Evolutionary conservation across 75 land plant species (phyloP), one percentile per base, ranked within the genome.

Genomic region (Adiantum capillusveneris): DNA sequence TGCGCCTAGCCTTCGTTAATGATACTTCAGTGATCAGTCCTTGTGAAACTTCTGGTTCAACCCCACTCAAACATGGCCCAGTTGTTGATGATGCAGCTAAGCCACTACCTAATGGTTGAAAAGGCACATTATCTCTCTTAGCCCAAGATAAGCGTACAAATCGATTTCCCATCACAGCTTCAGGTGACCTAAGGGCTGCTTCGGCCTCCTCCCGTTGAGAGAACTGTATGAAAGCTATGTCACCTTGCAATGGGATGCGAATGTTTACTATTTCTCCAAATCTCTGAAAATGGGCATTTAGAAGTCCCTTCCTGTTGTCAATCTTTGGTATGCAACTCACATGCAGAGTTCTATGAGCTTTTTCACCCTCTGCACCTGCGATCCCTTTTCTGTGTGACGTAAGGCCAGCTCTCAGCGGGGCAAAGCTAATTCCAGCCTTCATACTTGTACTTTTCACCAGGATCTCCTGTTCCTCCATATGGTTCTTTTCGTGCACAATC

Each of bases 101-200:
- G 25, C 28, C 28, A 26, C 25, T 3, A 12, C 55, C 55, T 22
- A 5, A 2, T 1, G 29, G 9, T 25, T 25, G 14, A 25, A 26
- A 25, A 22, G 72, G 62, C n/a, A 89, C 74, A 55, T 74, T 90
- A 57, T 95, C 99, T 11, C 99, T 67, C 46, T 95, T 95, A 13
- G 99, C 99, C 99, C 99, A 95, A 49, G 75, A 81, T 11, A 95
- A 61, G 48, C 79, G 82, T 51, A 95, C 90, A 66, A 95, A 95
- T 24, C 96, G 85, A 57, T 95, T 95, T 46, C 99, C 96, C 85
- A 90, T 80, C 14, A 95, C 96, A 60, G 96, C 99, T 79, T 95
- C 99, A 34, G 99, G 92, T 55, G 99, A 75, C 62, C 60, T 60
- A 25, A 90, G 69, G 42, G 99, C 96, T 56, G 88, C 72, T 46